Evolutionary conservation across 129 eudicot genomes (phyloP).

Genomic region (Arctium lappa): DNA sequence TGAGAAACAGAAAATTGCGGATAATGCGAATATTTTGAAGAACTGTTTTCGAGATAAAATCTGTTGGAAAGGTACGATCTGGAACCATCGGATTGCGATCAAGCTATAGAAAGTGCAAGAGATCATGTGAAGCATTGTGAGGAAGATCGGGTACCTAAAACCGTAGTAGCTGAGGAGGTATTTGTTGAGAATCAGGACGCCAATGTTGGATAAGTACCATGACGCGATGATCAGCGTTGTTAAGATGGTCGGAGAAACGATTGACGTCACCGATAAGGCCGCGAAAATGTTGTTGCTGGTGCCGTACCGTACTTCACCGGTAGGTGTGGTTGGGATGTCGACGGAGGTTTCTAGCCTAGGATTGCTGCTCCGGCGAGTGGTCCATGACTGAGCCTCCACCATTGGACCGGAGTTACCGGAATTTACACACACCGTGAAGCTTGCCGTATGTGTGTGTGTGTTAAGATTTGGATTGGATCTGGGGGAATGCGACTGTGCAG

Average conservation of each 20-base stretch:
- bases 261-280: constrained; percentile 18
- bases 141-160: constrained; percentile 69
- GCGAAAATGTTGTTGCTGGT: constrained; percentile 25
- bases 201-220: constrained; percentile 85
- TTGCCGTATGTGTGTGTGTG: neutral
- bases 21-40: constrained; percentile 53
- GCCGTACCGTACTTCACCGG: constrained; percentile 60
- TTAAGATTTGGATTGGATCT: constrained; percentile 30
- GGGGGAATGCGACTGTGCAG: constrained; percentile 9
- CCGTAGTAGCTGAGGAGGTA: constrained; percentile 69
- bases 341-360: constrained; percentile 52
- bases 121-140: constrained; percentile 81
- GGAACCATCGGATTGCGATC: constrained; percentile 53
- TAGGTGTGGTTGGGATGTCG: constrained; percentile 68
- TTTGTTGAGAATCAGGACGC: constrained; percentile 74
- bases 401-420: constrained; percentile 25
- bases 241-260: constrained; percentile 38
- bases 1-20: constrained; percentile 59
- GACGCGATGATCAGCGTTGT: constrained; percentile 60
- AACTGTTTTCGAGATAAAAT: constrained; percentile 51
- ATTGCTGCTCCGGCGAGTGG: constrained; percentile 86
- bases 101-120: constrained; percentile 56
- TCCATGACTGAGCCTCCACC: constrained; percentile 83
- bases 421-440: neutral
- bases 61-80: constrained; percentile 57